phyloP scores from a whole-genome alignment of 2,329 filamentous ascomycete species.

The Parafenestella ontariensis region DNA sequence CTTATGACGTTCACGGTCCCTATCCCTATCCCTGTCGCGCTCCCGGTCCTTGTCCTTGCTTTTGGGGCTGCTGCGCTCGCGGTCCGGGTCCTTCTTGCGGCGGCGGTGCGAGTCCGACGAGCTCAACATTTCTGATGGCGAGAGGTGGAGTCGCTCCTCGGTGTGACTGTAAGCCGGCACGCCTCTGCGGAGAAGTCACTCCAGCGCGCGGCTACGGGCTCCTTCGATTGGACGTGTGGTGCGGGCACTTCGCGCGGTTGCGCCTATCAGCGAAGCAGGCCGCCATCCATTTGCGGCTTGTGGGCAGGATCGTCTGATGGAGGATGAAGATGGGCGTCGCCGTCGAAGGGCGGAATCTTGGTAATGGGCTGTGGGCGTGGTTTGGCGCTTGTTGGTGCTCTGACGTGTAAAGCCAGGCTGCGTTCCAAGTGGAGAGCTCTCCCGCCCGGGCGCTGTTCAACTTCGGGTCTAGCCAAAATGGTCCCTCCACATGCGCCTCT shows the following conservation, averaged over 20 bases:
- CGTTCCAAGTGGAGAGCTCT: conserved; percentile 15
- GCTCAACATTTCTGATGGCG: conserved; percentile 34
- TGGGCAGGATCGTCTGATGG: conserved; percentile 17
- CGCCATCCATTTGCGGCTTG: conserved; percentile 34
- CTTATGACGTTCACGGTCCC: conserved; percentile 40
- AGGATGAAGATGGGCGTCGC: not conserved
- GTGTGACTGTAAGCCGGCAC: conserved; percentile 27
- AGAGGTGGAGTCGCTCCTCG: conserved; percentile 24
- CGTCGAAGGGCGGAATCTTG: not conserved
- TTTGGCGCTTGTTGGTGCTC: conserved; percentile 19
- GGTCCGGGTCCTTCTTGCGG: conserved; percentile 44
- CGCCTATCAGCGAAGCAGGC: conserved; percentile 42
- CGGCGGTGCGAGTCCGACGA: conserved; percentile 46
- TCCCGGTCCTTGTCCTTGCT: conserved; percentile 38
- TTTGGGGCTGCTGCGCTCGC: conserved; percentile 34
- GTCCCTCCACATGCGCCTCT: conserved; percentile 3
- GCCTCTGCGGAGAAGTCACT: conserved; percentile 26
- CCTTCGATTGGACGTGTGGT: conserved; percentile 37
- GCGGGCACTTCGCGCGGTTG: conserved; percentile 31
- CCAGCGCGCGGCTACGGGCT: conserved; percentile 39
- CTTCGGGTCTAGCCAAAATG: conserved; percentile 1
- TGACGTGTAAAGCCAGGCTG: conserved; percentile 23
- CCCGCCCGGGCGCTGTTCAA: conserved; percentile 9
- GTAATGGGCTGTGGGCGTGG: conserved; percentile 10
- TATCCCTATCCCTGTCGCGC: conserved; percentile 7